Evolutionary conservation across 2,329 filamentous ascomycete species (phyloP).

Genomic region (Cryphonectria carpinicola): DNA sequence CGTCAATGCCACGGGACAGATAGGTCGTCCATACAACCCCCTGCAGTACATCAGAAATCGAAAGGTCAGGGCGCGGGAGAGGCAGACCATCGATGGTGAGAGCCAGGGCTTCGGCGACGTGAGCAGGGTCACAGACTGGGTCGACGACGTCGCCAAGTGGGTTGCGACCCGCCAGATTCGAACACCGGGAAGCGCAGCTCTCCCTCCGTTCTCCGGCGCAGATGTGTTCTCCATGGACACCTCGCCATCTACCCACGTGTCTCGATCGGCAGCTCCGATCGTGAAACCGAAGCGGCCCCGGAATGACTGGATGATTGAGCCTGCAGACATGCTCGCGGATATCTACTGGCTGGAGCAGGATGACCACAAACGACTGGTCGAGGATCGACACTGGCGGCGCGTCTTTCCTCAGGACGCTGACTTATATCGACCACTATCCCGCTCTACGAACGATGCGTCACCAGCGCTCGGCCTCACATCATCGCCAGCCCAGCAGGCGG

Average conservation of each 20-base stretch:
- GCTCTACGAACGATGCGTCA: constrained; percentile 25
- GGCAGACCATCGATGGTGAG: constrained; percentile 73
- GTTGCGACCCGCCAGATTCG: constrained; percentile 43
- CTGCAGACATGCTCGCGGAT: constrained; percentile 87
- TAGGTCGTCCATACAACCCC: constrained; percentile 83
- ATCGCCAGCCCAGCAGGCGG: constrained; percentile 24
- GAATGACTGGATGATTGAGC: constrained; percentile 82
- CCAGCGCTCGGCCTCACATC: constrained; percentile 2
- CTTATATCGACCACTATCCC: constrained; percentile 36
- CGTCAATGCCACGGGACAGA: constrained; percentile 42
- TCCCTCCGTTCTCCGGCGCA: constrained; percentile 53
- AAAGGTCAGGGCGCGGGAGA: constrained; percentile 79
- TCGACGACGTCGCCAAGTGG: constrained; percentile 66
- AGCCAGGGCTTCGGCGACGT: constrained; percentile 78
- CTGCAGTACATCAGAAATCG: constrained; percentile 91
- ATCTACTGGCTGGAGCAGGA: constrained; percentile 86
- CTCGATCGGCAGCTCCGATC: constrained; percentile 46
- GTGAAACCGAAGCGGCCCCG: constrained; percentile 72
- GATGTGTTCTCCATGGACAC: constrained; percentile 48
- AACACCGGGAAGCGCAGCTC: constrained; percentile 39
- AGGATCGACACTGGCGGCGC: constrained; percentile 75
- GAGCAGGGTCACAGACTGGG: constrained; percentile 73
- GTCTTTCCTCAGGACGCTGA: constrained; percentile 61
- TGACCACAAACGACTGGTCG: constrained; percentile 78
- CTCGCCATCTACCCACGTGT: constrained; percentile 47